Evolutionary conservation across 2,329 filamentous ascomycete genomes (phyloP), one percentile per base, ranked within the genome.

Genomic region (Tolypocladium cylindrosporum): DNA sequence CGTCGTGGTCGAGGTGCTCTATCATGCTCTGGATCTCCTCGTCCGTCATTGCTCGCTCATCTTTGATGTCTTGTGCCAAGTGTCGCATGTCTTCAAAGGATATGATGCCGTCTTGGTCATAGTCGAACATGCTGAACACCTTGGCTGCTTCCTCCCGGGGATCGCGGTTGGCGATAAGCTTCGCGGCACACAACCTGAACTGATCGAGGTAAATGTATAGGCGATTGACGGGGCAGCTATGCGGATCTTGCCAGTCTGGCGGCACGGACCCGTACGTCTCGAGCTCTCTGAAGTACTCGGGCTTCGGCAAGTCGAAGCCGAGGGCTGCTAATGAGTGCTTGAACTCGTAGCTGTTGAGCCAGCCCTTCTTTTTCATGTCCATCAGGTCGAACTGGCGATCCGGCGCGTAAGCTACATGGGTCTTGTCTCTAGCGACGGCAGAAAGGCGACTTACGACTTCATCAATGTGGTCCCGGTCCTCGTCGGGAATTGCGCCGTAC

Each of bases 341-440:
- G 71, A 97, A 90, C 76, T 99, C 94, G 77, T 97, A 94, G 79
- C 96, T 97, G 77, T 97, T 93, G 69, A 99, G 90, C 73, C 89
- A 86, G 53, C 87, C 84, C 76, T 97, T 92, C 72, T 95, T 93
- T 79, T 97, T 93, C 68, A 96, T 88, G 72, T 97, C 94, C 80
- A 99, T 97, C 63, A 97, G 86, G 61, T 87, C 87, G 74, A 97
- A 97, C 89, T 96, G 63, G 31, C 48, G 55, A 40, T 1, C 21
- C 10, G 37, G 31, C 37, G 42, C 43, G 63, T 67, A 54, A 69
- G 67, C 43, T 39, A 19, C 34, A 57, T 45, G 13, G 21, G n/a
- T 14, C 24, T 39, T 10, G n/a, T 14, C 24, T 39, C 14, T 19
- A 34, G 36, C 24, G 27, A 43, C 21, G 41, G 50, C n/a, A 48